Percentiles rank a stretch among this genome's conserved stretches.
phyloP scores from a whole-genome alignment of 2,329 filamentous ascomycete species.

The Epichloe typhina region DNA sequence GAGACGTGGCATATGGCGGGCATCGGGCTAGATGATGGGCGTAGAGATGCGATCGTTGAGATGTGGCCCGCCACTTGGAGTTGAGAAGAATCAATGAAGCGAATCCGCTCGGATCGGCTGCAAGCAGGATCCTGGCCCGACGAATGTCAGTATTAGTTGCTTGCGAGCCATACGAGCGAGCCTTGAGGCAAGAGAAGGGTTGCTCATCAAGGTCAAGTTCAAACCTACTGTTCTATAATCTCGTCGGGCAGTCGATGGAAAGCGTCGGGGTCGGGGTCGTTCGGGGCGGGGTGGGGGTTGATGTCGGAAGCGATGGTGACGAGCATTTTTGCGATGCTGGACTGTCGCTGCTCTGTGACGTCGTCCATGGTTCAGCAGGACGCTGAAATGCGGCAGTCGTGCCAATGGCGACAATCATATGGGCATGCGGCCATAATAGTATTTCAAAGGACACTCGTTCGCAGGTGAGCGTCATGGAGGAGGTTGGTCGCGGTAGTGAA shows the following conservation, averaged over 20 bases:
- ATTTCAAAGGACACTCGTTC: neutral
- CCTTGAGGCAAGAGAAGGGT: neutral
- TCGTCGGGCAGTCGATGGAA: constrained; percentile 51
- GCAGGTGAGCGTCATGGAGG: neutral
- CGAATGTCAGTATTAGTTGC: neutral
- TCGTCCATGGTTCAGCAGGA: constrained; percentile 18
- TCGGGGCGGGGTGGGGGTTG: constrained; percentile 13
- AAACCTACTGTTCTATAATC: constrained; percentile 53
- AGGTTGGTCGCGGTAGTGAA: neutral
- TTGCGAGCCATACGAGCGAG: neutral
- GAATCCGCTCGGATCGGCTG: constrained; percentile 49
- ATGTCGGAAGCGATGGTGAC: constrained; percentile 15
- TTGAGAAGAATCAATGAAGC: constrained; percentile 54
- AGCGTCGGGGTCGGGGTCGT: constrained; percentile 12
- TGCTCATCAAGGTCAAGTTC: neutral
- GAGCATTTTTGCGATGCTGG: constrained; percentile 22
- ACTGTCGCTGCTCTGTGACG: constrained; percentile 16
- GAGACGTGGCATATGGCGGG: constrained; percentile 42
- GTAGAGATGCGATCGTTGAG: constrained; percentile 51
- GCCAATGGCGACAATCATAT: neutral
- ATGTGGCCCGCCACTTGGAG: constrained; percentile 50
- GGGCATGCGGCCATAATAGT: neutral
- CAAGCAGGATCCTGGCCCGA: constrained; percentile 42
- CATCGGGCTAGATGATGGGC: constrained; percentile 48
- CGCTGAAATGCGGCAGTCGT: neutral